A percentile compares a stretch with the other conserved stretches of the same genome.
Evolutionary conservation across 352 stramenopile species (phyloP).

Genomic region (Peronospora belbahrii): DNA sequence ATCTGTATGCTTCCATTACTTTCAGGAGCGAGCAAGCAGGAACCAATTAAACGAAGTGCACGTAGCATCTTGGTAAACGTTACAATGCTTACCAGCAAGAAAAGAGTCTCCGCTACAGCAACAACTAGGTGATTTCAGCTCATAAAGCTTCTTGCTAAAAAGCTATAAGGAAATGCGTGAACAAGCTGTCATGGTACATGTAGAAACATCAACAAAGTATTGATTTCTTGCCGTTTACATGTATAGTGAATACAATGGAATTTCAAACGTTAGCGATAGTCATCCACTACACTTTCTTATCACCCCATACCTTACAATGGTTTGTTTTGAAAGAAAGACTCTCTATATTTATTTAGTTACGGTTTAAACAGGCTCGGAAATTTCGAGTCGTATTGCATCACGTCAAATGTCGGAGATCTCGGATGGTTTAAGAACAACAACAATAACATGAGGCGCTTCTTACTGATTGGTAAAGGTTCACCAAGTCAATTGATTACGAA

Average conservation of each 20-base stretch:
- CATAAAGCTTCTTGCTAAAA: not conserved
- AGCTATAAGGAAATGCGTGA: conserved; percentile 3
- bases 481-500: not conserved
- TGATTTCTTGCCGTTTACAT: no score
- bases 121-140: conserved; percentile 1
- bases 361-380: no score
- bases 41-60: not conserved
- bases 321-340: no score
- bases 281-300: no score
- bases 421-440: no score
- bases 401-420: no score
- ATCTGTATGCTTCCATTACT: conserved; percentile 18
- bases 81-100: conserved; percentile 1
- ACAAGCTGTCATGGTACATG: conserved; percentile 9
- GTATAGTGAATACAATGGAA: no score
- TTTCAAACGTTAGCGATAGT: no score
- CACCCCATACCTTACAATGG: no score
- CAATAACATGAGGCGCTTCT: not conserved
- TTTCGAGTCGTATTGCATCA: no score
- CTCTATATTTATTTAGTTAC: no score
- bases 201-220: not conserved
- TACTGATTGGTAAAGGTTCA: not conserved
- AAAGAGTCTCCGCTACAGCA: conserved; percentile 1
- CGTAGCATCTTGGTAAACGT: conserved; percentile 10
- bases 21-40: not conserved